Evolutionary conservation across 148 eudicot genomes (phyloP), one percentile per base, ranked within the genome.

Genomic region (Chenopodium album): DNA sequence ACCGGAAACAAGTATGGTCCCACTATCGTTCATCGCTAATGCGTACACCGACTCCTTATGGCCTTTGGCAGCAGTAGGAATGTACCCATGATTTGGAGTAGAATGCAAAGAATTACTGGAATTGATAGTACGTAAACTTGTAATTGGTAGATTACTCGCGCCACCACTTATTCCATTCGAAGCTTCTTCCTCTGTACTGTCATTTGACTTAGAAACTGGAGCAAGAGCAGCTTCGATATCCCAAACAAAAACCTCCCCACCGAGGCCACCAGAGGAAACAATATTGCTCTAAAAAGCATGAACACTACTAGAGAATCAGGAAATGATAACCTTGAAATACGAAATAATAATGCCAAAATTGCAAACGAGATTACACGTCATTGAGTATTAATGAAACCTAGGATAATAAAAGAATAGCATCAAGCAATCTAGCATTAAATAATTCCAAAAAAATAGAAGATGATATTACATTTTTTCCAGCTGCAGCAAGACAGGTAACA

Each of bases 41-140:
- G 99, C 99, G 80, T 96, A 94, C 65, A 96, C 99, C 19, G 99
- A 96, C 86, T 94, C 98, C 85, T 96, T 96, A 85, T 96, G 99
- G 79, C 99, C 99, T 94, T 96, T 94, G 70, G 98, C 99, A 82
- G 91, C 84, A 85, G 86, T 81, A n/a, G 98, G 97, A 85, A 81
- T 77, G 80, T 93, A 94, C 44, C 93, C 98, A 77, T 92, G 92
- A 78, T 90, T 84, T 71, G 92, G 92, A 77, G 87, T 87, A 16
- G 91, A 76, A 84, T 94, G 98, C 74, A 84, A 78, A 68, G 92
- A 85, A 86, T 89, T 96, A 87, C 89, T 91, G 71, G 98, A 96
- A 83, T 89, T 84, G 73, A 91, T 88, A 69, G 95, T 91, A 63
- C 94, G 92, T 70, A 89, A 81, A 87, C 94, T 89, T 34, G 95